These are phyloP conservation scores for Keqinozyma sinolaborantium DNA, from an alignment of 1,139 yeast species.

Conservation along the genomic window DNA sequence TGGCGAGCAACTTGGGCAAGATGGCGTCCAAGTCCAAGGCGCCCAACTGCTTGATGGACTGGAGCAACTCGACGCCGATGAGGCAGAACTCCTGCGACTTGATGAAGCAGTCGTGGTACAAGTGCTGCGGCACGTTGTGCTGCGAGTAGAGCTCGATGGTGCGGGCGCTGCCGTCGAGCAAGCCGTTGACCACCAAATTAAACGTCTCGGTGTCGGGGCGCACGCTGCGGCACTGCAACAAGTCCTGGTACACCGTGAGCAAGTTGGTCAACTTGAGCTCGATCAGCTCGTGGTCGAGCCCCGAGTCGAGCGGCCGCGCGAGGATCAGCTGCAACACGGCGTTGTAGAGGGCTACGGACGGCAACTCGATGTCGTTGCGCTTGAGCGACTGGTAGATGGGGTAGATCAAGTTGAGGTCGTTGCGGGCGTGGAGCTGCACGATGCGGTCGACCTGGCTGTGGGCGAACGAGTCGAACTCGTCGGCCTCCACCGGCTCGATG, in stretches of 20 bases:
- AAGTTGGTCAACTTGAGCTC: constrained; percentile 51
- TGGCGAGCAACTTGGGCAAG: constrained; percentile 23
- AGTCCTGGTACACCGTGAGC: constrained; percentile 65
- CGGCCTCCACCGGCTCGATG: background rate
- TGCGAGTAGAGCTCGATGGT: constrained; percentile 10
- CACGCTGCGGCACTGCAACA: constrained; percentile 30
- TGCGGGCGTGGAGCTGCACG: constrained; percentile 7
- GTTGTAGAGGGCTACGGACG: constrained; percentile 33
- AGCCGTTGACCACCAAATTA: constrained; percentile 45
- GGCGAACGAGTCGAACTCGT: background rate
- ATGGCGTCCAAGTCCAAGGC: constrained; percentile 24
- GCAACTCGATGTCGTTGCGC: constrained; percentile 31
- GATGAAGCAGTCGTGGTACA: constrained; percentile 22
- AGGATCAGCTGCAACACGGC: constrained; percentile 33
- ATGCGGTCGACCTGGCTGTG: constrained; percentile 4
- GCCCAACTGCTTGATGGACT: constrained; percentile 32
- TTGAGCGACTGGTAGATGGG: constrained; percentile 43
- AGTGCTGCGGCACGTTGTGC: constrained; percentile 10
- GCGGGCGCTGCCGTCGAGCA: constrained; percentile 47
- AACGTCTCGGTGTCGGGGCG: constrained; percentile 58
- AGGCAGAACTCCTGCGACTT: constrained; percentile 63
- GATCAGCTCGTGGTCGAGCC: constrained; percentile 19
- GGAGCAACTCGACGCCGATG: constrained; percentile 59
- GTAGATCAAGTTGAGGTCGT: constrained; percentile 30
- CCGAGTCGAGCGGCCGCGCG: constrained; percentile 23